A percentile compares a stretch with the other conserved stretches of the same genome.
phyloP scores from a whole-genome alignment of 306 rosid species.

The Sphenostylis stenocarpa region DNA sequence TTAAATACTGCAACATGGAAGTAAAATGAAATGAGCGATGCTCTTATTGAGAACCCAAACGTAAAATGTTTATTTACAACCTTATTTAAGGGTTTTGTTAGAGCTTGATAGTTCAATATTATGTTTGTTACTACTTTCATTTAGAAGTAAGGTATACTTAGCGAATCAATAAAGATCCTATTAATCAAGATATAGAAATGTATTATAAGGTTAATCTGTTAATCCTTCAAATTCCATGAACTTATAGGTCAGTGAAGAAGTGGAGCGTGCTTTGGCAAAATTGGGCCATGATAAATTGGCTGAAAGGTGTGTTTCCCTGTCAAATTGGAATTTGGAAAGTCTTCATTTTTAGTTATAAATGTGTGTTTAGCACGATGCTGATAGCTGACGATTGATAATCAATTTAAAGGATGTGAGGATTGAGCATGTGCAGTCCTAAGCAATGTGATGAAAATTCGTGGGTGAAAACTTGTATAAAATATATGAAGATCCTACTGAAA shows the following conservation, averaged over 20 bases:
- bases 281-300: slow-evolving; percentile 49
- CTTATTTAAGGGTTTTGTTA: neutral
- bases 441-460: neutral
- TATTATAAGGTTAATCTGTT: slow-evolving; percentile 21
- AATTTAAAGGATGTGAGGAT: neutral
- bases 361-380: slow-evolving; percentile 13
- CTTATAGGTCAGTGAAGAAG: slow-evolving; percentile 85
- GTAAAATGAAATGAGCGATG: neutral
- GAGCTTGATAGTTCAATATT: slow-evolving; percentile 3
- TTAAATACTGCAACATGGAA: neutral
- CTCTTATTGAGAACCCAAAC: neutral
- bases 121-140: neutral
- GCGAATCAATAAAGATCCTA: slow-evolving; percentile 12
- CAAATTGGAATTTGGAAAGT: slow-evolving; percentile 6
- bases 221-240: slow-evolving; percentile 35
- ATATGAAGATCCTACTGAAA: neutral
- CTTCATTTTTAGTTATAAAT: slow-evolving; percentile 2
- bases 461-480: neutral
- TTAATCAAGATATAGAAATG: neutral
- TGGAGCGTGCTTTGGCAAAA: slow-evolving; percentile 75
- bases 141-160: neutral
- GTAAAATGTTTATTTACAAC: neutral
- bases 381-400: neutral
- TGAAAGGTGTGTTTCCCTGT: slow-evolving; percentile 60
- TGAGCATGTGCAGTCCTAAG: neutral